phyloP scores from a whole-genome alignment of 2,329 filamentous ascomycete species.

The Colletotrichum theobromicola region DNA sequence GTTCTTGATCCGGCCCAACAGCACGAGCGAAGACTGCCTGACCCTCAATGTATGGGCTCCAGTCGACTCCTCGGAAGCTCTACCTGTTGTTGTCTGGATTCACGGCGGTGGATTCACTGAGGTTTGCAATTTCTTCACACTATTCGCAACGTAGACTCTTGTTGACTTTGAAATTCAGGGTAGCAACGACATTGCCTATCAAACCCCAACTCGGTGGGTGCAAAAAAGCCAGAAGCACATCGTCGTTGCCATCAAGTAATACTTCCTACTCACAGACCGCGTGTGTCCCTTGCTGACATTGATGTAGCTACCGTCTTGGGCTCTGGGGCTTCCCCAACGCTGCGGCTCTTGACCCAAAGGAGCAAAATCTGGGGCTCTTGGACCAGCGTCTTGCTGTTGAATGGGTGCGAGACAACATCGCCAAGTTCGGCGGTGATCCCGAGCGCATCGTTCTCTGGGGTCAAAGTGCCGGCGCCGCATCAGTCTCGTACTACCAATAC shows the following conservation, averaged over 20 bases:
- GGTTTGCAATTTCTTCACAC: not conserved
- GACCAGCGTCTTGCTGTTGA: constrained; percentile 59
- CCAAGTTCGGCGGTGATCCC: constrained; percentile 54
- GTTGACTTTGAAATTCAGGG: not conserved
- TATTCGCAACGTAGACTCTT: no score
- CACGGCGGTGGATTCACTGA: constrained; percentile 47
- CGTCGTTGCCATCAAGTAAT: constrained; percentile 47
- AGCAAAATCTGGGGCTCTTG: constrained; percentile 51
- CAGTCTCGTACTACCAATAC: constrained; percentile 53
- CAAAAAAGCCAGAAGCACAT: constrained; percentile 45
- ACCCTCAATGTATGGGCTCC: constrained; percentile 52
- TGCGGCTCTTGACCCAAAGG: not conserved
- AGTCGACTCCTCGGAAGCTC: constrained; percentile 39
- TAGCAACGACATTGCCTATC: not conserved
- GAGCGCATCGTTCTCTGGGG: constrained; percentile 43
- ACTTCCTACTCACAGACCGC: no score
- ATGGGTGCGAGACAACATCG: constrained; percentile 56
- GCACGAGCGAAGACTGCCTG: constrained; percentile 43
- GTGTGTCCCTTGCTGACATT: not conserved
- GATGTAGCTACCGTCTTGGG: constrained; percentile 41
- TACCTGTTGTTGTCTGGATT: constrained; percentile 52
- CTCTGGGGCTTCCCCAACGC: constrained; percentile 47
- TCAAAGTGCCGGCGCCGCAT: constrained; percentile 12
- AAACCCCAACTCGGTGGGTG: constrained; percentile 29
- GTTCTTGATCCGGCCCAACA: not conserved